Conservation (phyloP, 441 rosid species). For the Iberis amara region DNA sequence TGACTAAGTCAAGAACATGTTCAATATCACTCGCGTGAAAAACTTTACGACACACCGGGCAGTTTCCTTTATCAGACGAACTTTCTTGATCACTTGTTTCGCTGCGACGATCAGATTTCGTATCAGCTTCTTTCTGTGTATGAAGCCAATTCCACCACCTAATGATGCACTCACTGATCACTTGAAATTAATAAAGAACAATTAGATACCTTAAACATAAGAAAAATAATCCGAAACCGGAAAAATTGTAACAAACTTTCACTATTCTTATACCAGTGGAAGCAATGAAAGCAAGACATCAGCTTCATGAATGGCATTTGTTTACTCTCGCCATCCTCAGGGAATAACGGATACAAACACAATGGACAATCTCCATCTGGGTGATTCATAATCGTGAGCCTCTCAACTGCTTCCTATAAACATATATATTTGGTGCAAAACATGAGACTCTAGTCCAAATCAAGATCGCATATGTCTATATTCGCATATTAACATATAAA, state of each 20-base stretch:
- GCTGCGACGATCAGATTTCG: constrained; percentile 24
- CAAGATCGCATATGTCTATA: not conserved
- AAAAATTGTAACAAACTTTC: not conserved
- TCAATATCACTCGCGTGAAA: constrained; percentile 66
- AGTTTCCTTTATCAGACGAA: constrained; percentile 40
- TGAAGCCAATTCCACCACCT: constrained; percentile 88
- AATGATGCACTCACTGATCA: constrained; percentile 70
- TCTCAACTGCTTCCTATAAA: constrained; percentile 77
- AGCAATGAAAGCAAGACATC: constrained; percentile 95
- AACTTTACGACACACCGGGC: constrained; percentile 80
- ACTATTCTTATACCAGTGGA: constrained; percentile 52
- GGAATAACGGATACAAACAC: constrained; percentile 64
- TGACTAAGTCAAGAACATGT: constrained; percentile 70
- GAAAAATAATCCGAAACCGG: not conserved
- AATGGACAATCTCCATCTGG: constrained; percentile 86
- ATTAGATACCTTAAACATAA: constrained; percentile 18
- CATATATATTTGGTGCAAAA: constrained; percentile 10
- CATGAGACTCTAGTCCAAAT: constrained; percentile 13
- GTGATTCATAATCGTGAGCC: constrained; percentile 75
- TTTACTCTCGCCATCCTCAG: constrained; percentile 39
- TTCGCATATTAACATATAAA: not conserved
- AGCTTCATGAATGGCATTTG: constrained; percentile 78
- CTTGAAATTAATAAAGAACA: constrained; percentile 22
- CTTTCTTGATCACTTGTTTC: constrained; percentile 36
- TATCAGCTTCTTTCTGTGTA: constrained; percentile 37